Base-by-base conservation (phyloP, 345 rosid species). In the Sisymbrium altissimum region DNA sequence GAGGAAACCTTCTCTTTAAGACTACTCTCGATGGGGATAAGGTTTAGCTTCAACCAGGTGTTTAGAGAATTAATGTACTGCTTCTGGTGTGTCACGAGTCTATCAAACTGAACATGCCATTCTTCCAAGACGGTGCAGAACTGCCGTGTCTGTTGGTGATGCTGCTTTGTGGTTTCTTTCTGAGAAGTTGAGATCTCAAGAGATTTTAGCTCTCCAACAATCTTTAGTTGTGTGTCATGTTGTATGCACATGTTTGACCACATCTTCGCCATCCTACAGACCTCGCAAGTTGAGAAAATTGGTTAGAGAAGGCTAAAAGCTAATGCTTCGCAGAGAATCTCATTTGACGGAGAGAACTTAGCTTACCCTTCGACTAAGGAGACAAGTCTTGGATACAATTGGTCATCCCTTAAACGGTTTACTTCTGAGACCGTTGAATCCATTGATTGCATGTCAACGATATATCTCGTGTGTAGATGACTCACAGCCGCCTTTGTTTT, bases 391-490 rank as follows among this genome's bases (percentile, higher is more conserved):
- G 96, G 97, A 82, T 85, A 95, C 82, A 95, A 71, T 71, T 95
- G 92, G 45, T 85, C 83, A 76, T 92, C 99, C 13, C 99, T 92
- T 68, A 95, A 81, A 40, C 82, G 90, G 78, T 90, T 87, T 52
- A 95, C 92, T 87, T 95, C 99, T 3, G 88, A 84, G 58, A 87
- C 96, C 2, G 97, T 90, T 4, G 98, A 95, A 77, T 95, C 98
- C 93, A 95, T 86, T 14, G 99, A 92, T 57, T 95, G 99, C 99
- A 95, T 92, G 77, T 95, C 99, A 66, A 95, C 99, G 11, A 95
- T 85, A 72, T 92, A 95, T 81, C 89, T 87, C 0, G 98, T 92
- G 63, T 92, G 98, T 66, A 95, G 78, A 82, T 95, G 98, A 67
- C 90, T 86, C 39, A 92, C 99, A 0, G 94, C 96, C 11, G 97